These are phyloP conservation scores for Sporothrix sp. DNA, from an alignment of 2,329 filamentous ascomycete genomes.

Conservation along the genomic window DNA sequence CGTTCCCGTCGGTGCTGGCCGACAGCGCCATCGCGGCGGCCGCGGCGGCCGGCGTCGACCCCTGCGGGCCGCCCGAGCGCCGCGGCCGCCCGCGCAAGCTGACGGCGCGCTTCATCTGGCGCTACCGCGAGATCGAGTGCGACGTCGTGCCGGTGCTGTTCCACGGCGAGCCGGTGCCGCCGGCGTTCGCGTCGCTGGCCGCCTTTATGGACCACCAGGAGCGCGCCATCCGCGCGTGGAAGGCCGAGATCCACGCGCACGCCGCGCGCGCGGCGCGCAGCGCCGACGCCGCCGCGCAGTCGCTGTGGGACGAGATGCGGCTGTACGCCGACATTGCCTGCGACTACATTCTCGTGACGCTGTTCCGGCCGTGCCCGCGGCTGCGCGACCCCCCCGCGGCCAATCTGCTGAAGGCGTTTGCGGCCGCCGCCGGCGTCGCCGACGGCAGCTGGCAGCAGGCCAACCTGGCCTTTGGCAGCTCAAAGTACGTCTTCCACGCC, in stretches of 20 bases:
- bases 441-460: conserved; percentile 12
- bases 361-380: conserved; percentile 9
- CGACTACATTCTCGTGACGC: conserved; percentile 10
- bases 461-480: conserved; percentile 7
- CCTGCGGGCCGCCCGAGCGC: background rate
- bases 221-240: background rate
- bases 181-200: background rate
- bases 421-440: conserved; percentile 6
- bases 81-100: conserved; percentile 5
- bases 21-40: conserved; percentile 1
- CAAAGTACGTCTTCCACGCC: conserved; percentile 10
- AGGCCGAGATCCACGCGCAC: conserved; percentile 7
- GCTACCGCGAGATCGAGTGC: conserved; percentile 5
- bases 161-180: conserved; percentile 7
- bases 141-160: conserved; percentile 9
- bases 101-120: conserved; percentile 7
- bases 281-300: background rate
- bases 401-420: conserved; percentile 9
- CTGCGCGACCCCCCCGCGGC: background rate
- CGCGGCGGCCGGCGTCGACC: background rate
- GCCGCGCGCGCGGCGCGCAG: conserved; percentile 1
- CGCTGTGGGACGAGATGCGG: conserved; percentile 10
- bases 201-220: conserved; percentile 8
- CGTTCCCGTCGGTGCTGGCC: background rate
- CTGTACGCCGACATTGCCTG: conserved; percentile 9